Evolutionary conservation across 371 early-diverging fungal genomes (phyloP).

Genomic region (Smittium mucronatum): DNA sequence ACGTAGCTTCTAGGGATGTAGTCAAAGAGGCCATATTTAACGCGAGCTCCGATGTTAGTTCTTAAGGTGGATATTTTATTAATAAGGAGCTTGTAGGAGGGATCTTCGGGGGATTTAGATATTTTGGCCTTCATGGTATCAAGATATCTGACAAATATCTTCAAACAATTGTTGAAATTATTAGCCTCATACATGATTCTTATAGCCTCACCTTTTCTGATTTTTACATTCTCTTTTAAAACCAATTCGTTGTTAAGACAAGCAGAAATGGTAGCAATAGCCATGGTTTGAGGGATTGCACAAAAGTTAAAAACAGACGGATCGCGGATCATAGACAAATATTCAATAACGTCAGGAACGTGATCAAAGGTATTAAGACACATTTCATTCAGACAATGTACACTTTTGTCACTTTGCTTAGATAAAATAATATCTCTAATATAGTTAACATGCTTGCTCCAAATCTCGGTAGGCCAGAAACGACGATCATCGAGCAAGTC

Average conservation of each 20-base stretch:
- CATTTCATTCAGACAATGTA: slow-evolving; percentile 54
- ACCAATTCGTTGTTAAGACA: slow-evolving; percentile 75
- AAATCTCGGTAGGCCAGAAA: slow-evolving; percentile 91
- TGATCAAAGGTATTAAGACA: slow-evolving; percentile 70
- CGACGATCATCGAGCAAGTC: slow-evolving; percentile 76
- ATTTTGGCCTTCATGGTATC: slow-evolving; percentile 44
- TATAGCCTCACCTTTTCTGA: slow-evolving; percentile 86
- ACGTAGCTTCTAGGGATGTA: background rate
- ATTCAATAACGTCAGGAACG: slow-evolving; percentile 75
- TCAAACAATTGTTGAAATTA: slow-evolving; percentile 44
- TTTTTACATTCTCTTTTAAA: slow-evolving; percentile 72
- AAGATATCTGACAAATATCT: slow-evolving; percentile 52
- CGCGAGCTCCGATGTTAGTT: slow-evolving; percentile 20
- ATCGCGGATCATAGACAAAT: slow-evolving; percentile 60
- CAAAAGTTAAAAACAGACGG: slow-evolving; percentile 80
- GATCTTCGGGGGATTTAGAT: slow-evolving; percentile 43
- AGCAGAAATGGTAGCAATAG: slow-evolving; percentile 78
- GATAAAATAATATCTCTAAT: slow-evolving; percentile 39
- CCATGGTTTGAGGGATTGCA: slow-evolving; percentile 97
- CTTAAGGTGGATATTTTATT: slow-evolving; percentile 40
- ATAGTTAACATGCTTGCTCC: slow-evolving; percentile 51
- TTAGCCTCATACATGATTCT: slow-evolving; percentile 51
- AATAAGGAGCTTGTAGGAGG: slow-evolving; percentile 53
- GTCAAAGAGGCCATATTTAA: slow-evolving; percentile 20
- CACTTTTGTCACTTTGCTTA: slow-evolving; percentile 15